Evolutionary conservation across 225 moss, liverwort and hornwort species (phyloP).

Genomic region (Antitrichia curtipendula): DNA sequence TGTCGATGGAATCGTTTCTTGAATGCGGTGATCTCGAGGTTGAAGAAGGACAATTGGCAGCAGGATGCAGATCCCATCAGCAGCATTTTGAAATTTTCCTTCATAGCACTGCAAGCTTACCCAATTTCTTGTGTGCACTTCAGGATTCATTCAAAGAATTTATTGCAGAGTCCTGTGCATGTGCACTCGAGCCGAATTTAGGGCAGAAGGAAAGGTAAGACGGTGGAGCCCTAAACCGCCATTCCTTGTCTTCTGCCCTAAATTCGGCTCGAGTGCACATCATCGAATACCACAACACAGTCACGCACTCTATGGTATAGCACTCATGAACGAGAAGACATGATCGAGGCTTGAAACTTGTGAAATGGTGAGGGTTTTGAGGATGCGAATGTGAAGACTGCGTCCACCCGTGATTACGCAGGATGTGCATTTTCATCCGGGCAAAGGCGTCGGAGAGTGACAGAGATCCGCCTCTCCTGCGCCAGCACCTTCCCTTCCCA

Average conservation of each 20-base stretch:
- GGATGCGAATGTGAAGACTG: not conserved
- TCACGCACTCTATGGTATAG: not conserved
- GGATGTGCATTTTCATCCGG: not conserved
- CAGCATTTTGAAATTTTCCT: not conserved
- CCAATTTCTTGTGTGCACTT: not conserved
- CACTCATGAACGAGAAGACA: not conserved
- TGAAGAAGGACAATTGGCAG: not conserved
- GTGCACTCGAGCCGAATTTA: not conserved
- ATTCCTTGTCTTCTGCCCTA: too few species aligned
- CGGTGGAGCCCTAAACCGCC: too few species aligned
- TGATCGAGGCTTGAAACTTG: not conserved
- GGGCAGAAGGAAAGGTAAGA: not conserved
- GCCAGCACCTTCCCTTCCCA: conserved; percentile 51
- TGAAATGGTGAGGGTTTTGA: not conserved
- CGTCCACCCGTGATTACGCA: not conserved
- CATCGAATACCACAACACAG: not conserved
- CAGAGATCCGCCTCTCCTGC: conserved; percentile 54
- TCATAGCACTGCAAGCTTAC: not conserved
- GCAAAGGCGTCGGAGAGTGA: conserved; percentile 66
- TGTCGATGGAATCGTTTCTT: not conserved
- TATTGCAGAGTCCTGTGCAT: not conserved
- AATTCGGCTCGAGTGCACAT: not conserved
- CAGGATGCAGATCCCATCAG: not conserved
- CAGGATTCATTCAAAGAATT: not conserved
- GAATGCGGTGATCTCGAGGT: not conserved